Evolutionary conservation across 305 asterid species (phyloP).

Genomic region (Solanum hybrid): DNA sequence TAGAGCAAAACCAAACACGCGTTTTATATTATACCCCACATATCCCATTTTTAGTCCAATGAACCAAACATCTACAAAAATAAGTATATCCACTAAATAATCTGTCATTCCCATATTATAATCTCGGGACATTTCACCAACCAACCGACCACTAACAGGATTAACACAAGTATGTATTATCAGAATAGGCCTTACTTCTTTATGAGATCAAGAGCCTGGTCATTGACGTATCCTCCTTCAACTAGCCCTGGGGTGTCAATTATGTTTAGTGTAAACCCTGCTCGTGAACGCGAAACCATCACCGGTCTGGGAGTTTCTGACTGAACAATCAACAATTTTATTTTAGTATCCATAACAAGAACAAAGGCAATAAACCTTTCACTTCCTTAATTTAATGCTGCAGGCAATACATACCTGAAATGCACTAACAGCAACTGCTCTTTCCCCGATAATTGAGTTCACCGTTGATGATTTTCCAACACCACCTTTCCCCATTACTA

Average conservation of each 20-base stretch:
- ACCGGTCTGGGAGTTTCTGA: constrained; percentile 84
- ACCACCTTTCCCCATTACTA: constrained; percentile 96
- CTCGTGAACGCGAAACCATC: constrained; percentile 70
- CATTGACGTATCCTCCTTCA: constrained; percentile 86
- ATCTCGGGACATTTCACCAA: not conserved
- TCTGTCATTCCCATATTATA: not conserved
- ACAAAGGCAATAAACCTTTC: not conserved
- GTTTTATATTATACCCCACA: not conserved
- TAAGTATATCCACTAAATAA: not conserved
- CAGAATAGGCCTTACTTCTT: constrained; percentile 45
- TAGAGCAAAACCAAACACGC: not conserved
- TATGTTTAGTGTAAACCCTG: constrained; percentile 67
- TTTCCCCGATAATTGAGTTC: constrained; percentile 82
- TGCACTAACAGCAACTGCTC: constrained; percentile 84
- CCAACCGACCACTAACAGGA: not conserved
- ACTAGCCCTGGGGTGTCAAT: constrained; percentile 90
- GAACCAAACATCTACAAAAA: not conserved
- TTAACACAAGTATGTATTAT: not conserved
- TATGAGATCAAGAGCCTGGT: constrained; percentile 64
- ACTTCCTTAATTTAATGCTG: constrained; percentile 3
- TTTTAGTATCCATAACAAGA: not conserved
- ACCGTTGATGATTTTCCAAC: constrained; percentile 94
- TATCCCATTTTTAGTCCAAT: not conserved
- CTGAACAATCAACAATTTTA: constrained; percentile 21
- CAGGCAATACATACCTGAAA: constrained; percentile 56